Evolutionary conservation across 768 basidiomycete genomes (phyloP).

Genomic region (Pleurotus sapidus): DNA sequence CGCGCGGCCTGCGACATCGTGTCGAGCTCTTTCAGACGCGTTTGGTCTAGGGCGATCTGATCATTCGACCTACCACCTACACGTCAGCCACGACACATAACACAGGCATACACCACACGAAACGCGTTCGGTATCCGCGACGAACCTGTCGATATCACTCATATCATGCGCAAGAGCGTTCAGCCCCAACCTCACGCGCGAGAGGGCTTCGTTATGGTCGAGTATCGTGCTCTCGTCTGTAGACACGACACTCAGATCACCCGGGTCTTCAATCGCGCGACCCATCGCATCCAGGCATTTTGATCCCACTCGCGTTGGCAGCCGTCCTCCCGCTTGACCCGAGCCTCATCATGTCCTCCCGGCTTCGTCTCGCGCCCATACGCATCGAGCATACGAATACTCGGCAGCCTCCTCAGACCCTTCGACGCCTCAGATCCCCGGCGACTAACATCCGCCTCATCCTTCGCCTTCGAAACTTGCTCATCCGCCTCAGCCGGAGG

Average conservation of each 20-base stretch:
- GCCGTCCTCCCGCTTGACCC: slow-evolving; percentile 14
- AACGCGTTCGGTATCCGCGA: too few relatives aligned
- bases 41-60: slow-evolving; percentile 34
- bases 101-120: too few relatives aligned
- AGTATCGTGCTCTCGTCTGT: slow-evolving; percentile 20
- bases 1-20: slow-evolving; percentile 52
- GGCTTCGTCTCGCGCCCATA: slow-evolving; percentile 50
- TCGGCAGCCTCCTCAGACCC: slow-evolving; percentile 43
- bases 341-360: not conserved
- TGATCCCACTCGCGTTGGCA: slow-evolving; percentile 26
- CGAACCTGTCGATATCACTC: slow-evolving; percentile 56
- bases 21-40: slow-evolving; percentile 48
- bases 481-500: not conserved
- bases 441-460: not conserved
- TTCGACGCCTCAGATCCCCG: slow-evolving; percentile 15
- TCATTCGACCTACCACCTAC: slow-evolving; percentile 31
- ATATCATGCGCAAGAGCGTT: slow-evolving; percentile 53
- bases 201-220: slow-evolving; percentile 49
- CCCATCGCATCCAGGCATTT: slow-evolving; percentile 75
- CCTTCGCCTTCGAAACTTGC: not conserved
- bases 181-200: slow-evolving; percentile 56
- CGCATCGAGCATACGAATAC: slow-evolving; percentile 66
- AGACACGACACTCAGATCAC: slow-evolving; percentile 11
- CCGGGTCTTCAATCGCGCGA: slow-evolving; percentile 43
- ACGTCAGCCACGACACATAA: too few relatives aligned